Conservation (phyloP, 305 asterid genomes). For the Rubia peregrina region DNA sequence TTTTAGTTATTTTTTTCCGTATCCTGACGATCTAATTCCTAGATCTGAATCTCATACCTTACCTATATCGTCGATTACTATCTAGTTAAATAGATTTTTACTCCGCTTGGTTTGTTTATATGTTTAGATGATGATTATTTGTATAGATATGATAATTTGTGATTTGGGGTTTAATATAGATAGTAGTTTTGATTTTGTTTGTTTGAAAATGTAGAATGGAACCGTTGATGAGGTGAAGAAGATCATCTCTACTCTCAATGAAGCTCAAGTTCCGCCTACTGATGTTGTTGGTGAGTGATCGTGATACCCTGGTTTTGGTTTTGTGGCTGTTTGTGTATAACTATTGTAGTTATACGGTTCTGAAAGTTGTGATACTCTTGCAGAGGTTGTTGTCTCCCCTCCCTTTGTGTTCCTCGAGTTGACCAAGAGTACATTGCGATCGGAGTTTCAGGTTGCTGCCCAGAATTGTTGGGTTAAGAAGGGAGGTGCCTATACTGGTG, state of each 20-base stretch:
- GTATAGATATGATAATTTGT: no score
- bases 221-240: conserved; percentile 87
- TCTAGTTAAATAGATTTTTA: background rate
- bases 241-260: conserved; percentile 68
- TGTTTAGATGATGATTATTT: no score
- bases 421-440: conserved; percentile 52
- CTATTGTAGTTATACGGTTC: background rate
- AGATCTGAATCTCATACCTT: background rate
- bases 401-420: conserved; percentile 78
- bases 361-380: conserved; percentile 17
- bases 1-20: background rate
- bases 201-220: conserved; percentile 57
- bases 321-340: background rate
- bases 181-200: background rate
- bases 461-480: conserved; percentile 99
- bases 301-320: background rate
- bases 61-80: background rate
- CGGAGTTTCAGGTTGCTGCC: conserved; percentile 92
- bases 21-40: background rate
- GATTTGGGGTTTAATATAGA: background rate
- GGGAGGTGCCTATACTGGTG: conserved; percentile 99
- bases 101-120: no score
- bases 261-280: conserved; percentile 72
- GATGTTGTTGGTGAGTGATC: conserved; percentile 81
- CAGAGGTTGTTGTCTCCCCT: conserved; percentile 99